phyloP scores from a whole-genome alignment of 192 early-diverging fungal species.

The Entrophospora sp. region DNA sequence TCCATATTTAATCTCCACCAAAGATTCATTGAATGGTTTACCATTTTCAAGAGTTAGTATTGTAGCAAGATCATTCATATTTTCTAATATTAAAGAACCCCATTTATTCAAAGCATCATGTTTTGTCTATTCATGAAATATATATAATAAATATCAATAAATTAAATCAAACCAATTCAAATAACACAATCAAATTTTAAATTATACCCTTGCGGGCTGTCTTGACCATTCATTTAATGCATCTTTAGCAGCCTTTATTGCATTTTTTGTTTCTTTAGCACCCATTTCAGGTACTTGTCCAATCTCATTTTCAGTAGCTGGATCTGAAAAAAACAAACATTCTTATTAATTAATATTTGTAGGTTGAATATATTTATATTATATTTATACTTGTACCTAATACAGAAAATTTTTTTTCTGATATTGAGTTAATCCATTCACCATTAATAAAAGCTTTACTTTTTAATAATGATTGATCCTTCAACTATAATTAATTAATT shows the following conservation, averaged over 20 bases:
- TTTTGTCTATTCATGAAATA: conserved; percentile 35
- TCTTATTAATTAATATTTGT: background rate
- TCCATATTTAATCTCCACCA: conserved; percentile 35
- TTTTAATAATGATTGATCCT: no score
- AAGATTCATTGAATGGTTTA: conserved; percentile 52
- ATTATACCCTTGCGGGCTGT: conserved; percentile 44
- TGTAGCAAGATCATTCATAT: conserved; percentile 65
- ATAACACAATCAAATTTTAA: background rate
- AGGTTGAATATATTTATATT: background rate
- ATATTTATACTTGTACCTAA: conserved; percentile 27
- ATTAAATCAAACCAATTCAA: background rate
- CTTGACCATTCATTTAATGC: conserved; percentile 55
- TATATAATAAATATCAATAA: background rate
- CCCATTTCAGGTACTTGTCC: conserved; percentile 59
- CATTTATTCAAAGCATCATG: conserved; percentile 53
- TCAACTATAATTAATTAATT: no score
- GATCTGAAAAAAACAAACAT: conserved; percentile 36
- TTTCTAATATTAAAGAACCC: conserved; percentile 53
- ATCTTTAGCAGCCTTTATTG: conserved; percentile 46
- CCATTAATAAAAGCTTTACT: conserved; percentile 58
- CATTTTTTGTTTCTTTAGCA: conserved; percentile 44
- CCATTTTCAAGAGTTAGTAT: conserved; percentile 83
- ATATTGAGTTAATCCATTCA: conserved; percentile 41
- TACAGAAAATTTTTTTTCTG: conserved; percentile 43
- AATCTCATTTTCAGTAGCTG: conserved; percentile 51